A percentile compares a stretch with the other conserved stretches of the same genome.
phyloP scores from a whole-genome alignment of 129 eudicot species.

The Tagetes erecta region DNA sequence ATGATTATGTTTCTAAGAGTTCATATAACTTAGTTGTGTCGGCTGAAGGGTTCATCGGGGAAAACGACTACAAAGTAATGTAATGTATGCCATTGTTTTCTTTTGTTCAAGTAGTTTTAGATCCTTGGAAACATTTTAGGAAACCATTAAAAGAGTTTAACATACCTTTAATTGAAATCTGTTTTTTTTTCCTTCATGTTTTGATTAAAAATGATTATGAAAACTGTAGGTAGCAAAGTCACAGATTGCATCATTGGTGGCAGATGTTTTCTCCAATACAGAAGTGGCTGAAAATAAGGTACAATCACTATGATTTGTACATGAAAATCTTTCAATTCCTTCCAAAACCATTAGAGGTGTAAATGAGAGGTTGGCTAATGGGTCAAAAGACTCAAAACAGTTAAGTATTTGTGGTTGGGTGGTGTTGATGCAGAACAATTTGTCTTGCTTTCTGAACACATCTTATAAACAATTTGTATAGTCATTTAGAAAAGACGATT shows the following conservation, averaged over 20 bases:
- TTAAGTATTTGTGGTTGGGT: neutral
- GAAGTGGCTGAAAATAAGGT: constrained; percentile 91
- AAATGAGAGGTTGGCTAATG: neutral
- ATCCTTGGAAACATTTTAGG: constrained; percentile 1
- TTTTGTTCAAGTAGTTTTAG: constrained; percentile 24
- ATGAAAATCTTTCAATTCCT: neutral
- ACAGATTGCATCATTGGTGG: constrained; percentile 73
- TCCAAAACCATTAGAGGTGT: neutral
- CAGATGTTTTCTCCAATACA: constrained; percentile 80
- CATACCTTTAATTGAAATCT: neutral
- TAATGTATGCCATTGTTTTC: constrained; percentile 76
- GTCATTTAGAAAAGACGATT: neutral
- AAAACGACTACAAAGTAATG: constrained; percentile 99
- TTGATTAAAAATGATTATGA: neutral
- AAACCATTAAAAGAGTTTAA: constrained; percentile 2
- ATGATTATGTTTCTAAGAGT: constrained; percentile 64
- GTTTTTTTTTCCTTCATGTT: neutral
- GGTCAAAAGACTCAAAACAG: neutral
- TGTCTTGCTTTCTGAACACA: neutral
- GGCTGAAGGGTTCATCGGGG: constrained; percentile 71
- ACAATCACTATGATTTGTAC: neutral
- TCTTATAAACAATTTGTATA: neutral
- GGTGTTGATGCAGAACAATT: neutral
- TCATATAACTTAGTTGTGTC: constrained; percentile 77
- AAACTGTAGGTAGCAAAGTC: constrained; percentile 61